Conservation (phyloP, 78 protist genomes). For the Tieghemostelium lacteum region DNA sequence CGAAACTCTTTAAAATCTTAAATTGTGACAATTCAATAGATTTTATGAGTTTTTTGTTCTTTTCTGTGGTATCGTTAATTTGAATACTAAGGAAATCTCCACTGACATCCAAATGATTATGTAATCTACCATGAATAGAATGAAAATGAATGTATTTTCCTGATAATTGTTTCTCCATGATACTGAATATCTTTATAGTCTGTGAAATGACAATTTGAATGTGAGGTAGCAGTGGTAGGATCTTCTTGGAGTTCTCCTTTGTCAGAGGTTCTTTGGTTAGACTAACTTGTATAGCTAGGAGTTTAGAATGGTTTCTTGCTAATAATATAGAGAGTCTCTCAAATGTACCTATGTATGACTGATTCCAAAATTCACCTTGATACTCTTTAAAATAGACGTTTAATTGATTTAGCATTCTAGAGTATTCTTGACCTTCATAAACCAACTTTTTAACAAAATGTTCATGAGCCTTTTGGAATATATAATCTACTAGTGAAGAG, state of each 20-base stretch:
- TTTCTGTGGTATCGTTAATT: neutral
- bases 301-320: conserved; percentile 29
- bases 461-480: neutral
- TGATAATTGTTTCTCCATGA: conserved; percentile 20
- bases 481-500: neutral
- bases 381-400: conserved; percentile 13
- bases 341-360: neutral
- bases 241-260: neutral
- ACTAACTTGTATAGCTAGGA: neutral
- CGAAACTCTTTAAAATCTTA: conserved; percentile 2
- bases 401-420: conserved; percentile 3
- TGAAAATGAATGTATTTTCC: neutral
- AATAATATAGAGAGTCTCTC: conserved; percentile 9
- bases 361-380: conserved; percentile 30
- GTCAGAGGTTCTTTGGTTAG: neutral
- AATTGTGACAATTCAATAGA: conserved; percentile 24
- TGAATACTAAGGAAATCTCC: neutral
- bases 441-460: neutral
- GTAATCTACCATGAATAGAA: neutral
- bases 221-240: conserved; percentile 7
- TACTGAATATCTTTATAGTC: conserved; percentile 1
- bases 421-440: neutral
- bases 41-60: neutral
- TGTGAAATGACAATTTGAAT: neutral
- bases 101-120: neutral